A percentile compares a stretch with the other conserved stretches of the same genome.
Conservation (phyloP, 345 rosid species). For the Linum lewisii region DNA sequence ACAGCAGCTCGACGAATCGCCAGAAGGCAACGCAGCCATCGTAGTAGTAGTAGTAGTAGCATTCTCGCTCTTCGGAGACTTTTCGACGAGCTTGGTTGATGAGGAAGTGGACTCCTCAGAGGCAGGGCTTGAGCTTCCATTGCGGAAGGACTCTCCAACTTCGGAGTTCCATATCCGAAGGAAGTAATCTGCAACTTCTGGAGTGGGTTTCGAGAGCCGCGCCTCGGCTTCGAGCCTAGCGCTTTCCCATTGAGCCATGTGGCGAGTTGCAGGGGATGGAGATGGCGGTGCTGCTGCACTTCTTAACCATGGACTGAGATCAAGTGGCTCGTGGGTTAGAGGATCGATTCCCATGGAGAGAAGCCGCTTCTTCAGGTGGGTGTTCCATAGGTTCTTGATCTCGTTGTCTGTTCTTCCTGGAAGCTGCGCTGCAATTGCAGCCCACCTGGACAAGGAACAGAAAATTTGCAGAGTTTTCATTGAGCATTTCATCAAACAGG, state of each 20-base stretch:
- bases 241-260: conserved; percentile 98
- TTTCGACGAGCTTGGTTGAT: conserved; percentile 37
- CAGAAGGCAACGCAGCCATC: conserved; percentile 26
- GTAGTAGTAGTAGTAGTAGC: conserved; percentile 26
- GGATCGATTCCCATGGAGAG: conserved; percentile 82
- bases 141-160: conserved; percentile 74
- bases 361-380: conserved; percentile 84
- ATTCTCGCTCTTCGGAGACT: conserved; percentile 18
- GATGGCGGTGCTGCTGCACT: conserved; percentile 37
- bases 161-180: conserved; percentile 86
- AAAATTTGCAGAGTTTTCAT: background rate
- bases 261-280: conserved; percentile 68
- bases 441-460: conserved; percentile 53
- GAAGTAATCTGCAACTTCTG: conserved; percentile 58
- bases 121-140: conserved; percentile 28
- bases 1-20: conserved; percentile 45
- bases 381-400: conserved; percentile 97
- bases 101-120: conserved; percentile 44
- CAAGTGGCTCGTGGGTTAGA: conserved; percentile 62
- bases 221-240: conserved; percentile 98
- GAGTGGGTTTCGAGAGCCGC: conserved; percentile 48
- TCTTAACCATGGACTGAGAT: conserved; percentile 6
- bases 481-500: background rate
- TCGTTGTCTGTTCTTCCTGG: conserved; percentile 98
- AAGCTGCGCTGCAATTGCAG: conserved; percentile 88